phyloP scores from a whole-genome alignment of 345 rosid genomes.

The Pseudoturritis turrita region DNA sequence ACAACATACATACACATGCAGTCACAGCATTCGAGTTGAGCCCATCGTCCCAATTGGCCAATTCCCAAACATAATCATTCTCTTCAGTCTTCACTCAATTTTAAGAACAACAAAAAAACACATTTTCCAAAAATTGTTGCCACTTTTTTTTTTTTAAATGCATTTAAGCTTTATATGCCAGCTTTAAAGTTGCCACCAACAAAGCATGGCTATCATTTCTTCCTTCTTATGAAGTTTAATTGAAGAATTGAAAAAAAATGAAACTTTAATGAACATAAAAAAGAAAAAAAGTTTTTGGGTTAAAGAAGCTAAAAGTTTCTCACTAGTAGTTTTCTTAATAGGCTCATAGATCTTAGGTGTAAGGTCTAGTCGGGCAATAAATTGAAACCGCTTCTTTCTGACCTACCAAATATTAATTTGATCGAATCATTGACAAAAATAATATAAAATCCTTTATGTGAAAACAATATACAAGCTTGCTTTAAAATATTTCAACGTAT shows the following conservation, averaged over 20 bases:
- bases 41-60: background rate
- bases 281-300: no score
- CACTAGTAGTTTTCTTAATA: background rate
- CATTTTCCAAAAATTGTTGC: background rate
- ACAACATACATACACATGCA: constrained; percentile 4
- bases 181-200: constrained; percentile 5
- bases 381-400: constrained; percentile 16
- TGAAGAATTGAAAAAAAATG: background rate
- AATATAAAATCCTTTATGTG: background rate
- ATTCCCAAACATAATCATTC: constrained; percentile 15
- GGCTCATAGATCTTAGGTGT: constrained; percentile 1
- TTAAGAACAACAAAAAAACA: background rate
- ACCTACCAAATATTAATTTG: constrained; percentile 21
- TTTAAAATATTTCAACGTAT: background rate
- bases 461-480: background rate
- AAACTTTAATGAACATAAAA: background rate
- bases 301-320: no score
- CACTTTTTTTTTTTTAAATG: background rate
- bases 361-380: constrained; percentile 3
- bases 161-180: background rate
- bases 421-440: constrained; percentile 2
- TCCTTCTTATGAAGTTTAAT: background rate
- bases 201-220: background rate
- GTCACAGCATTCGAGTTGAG: background rate
- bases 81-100: background rate